Percentiles rank a stretch among this genome's conserved stretches.
Conservation (phyloP, 495 filamentous ascomycete species). For the Penicillium soppii region DNA sequence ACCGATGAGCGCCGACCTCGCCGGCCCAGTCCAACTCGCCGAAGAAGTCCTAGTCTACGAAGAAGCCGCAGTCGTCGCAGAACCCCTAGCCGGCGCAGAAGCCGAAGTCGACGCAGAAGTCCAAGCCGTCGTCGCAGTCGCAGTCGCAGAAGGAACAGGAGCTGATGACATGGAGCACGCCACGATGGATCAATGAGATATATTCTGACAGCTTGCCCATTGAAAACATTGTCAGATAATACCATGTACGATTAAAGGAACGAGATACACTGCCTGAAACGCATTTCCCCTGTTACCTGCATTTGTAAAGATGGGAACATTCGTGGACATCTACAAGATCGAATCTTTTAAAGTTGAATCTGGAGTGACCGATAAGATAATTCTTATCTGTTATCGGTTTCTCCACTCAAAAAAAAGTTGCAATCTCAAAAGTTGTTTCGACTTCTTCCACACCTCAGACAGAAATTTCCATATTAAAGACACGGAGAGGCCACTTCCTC, state of each 20-base stretch:
- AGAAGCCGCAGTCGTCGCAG: slow-evolving; percentile 11
- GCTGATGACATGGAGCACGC: slow-evolving; percentile 3
- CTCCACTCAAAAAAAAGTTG: slow-evolving; percentile 28
- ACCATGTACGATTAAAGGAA: slow-evolving; percentile 9
- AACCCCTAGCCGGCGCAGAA: slow-evolving; percentile 18
- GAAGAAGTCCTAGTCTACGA: slow-evolving; percentile 17
- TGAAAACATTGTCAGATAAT: no score
- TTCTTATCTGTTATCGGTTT: slow-evolving; percentile 18
- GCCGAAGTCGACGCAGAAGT: slow-evolving; percentile 10
- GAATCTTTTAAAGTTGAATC: no score
- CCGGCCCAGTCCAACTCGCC: slow-evolving; percentile 14
- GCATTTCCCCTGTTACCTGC: no score
- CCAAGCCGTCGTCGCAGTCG: slow-evolving; percentile 15
- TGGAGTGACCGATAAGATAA: no score
- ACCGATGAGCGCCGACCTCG: slow-evolving; percentile 19
- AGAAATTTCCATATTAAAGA: background rate
- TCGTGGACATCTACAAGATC: no score
- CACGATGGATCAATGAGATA: no score
- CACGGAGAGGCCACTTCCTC: background rate
- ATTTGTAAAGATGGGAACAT: no score
- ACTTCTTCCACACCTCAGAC: background rate
- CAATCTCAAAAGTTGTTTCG: slow-evolving; percentile 12
- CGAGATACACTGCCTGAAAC: no score
- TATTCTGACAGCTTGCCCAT: no score
- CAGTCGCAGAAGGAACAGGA: slow-evolving; percentile 7